Evolutionary conservation across 345 rosid species (phyloP).

Genomic region (Citrus mangshanensis): DNA sequence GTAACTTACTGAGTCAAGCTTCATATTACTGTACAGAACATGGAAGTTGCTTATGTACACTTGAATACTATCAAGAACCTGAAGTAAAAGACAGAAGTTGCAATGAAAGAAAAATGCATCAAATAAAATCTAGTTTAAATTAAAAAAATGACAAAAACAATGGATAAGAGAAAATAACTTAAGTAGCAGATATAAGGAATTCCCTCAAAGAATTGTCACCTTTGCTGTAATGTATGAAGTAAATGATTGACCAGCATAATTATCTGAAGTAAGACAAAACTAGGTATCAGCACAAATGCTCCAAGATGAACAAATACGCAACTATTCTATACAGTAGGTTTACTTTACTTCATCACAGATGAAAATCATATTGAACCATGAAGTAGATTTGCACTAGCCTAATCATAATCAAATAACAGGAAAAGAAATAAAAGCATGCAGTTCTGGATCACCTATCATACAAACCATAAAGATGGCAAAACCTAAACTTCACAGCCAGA

Average conservation of each 20-base stretch:
- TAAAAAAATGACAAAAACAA: not conserved
- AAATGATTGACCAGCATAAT: slow-evolving; percentile 69
- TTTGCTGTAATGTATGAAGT: slow-evolving; percentile 75
- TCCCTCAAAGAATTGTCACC: slow-evolving; percentile 37
- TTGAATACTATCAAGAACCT: slow-evolving; percentile 89
- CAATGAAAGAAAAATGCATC: not conserved
- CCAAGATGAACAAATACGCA: not conserved
- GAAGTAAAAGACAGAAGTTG: slow-evolving; percentile 14
- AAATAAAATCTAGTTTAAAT: not conserved
- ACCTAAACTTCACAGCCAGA: not conserved
- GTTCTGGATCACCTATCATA: not conserved
- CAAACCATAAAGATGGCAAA: not conserved
- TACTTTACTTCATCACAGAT: not conserved
- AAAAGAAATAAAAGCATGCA: not conserved
- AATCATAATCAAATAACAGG: not conserved
- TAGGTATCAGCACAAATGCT: not conserved
- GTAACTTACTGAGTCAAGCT: slow-evolving; percentile 53
- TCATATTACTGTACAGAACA: slow-evolving; percentile 52
- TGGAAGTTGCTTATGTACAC: slow-evolving; percentile 78
- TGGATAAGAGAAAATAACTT: not conserved
- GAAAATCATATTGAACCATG: not conserved
- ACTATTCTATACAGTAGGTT: not conserved
- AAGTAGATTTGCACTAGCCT: not conserved
- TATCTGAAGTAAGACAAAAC: slow-evolving; percentile 44
- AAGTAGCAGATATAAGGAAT: not conserved